Base-by-base conservation (phyloP, 2,329 filamentous ascomycete species). In the Phialophora expanda region DNA sequence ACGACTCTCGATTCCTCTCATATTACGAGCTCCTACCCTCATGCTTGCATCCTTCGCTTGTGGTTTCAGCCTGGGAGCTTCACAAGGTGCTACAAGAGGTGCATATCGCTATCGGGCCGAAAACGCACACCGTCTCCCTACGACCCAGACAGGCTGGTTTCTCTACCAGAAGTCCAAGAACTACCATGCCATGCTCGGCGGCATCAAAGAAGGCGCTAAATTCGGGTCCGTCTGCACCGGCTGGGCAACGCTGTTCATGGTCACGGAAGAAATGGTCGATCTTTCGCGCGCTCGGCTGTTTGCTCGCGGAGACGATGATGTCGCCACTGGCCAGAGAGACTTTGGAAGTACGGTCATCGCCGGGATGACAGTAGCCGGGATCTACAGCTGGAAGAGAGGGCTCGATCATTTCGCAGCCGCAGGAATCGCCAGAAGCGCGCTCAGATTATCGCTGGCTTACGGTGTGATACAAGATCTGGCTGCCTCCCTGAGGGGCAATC, bases 141-240 rank as follows among this genome's bases (percentile, higher is more conserved):
- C 87, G 3, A 89, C 89, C 0, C 89, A 91, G 28, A 87, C 89
- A 1, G 94, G 93, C 20, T 99, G 95, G 95, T 99, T 94, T 76
- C 86, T 98, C n/a, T 99, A 99, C 78, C 94, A 98, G 82, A 97
- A 97, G 80, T 92, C 88, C 76, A 98, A 98, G 79, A 98, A 97
- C 79, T 98, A 99, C 81, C 88, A 92, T 73, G 86, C 90, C 59
- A 89, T 91, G 73, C 85, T 90, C 24, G 91, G 90, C 5, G 94
- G 90, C 0, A 81, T 96, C 20, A 87, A 87, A 60, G 92, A 96
- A 74, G 95, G 92, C 0, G 73, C 92, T 57, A 88, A 85, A 70
- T 91, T 95, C 84, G 93, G 90, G 1, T 76, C 81, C 34, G 88
- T 86, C 71, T 83, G 96, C 5, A 86, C 87, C 4, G 81, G 90